These are phyloP conservation scores for Colletotrichum euphorbiae DNA, from an alignment of 2,329 filamentous ascomycete species.

Conservation along the genomic window DNA sequence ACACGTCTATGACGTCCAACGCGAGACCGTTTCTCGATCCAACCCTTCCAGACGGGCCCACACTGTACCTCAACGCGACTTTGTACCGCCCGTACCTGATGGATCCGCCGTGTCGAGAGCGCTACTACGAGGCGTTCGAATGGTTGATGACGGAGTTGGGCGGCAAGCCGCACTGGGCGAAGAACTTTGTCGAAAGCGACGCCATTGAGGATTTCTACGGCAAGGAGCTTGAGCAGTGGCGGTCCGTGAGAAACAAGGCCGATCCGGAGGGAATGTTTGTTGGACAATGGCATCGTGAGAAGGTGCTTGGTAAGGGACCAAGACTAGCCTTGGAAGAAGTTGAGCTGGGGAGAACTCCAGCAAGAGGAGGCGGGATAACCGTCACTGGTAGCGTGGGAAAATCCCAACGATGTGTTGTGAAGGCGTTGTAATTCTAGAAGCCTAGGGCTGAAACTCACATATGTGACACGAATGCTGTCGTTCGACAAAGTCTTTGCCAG, in stretches of 20 bases:
- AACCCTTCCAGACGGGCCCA: slow-evolving; percentile 74
- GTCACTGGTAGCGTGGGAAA: slow-evolving; percentile 3
- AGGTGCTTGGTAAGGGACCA: slow-evolving; percentile 61
- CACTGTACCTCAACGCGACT: slow-evolving; percentile 90
- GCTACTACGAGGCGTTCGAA: slow-evolving; percentile 92
- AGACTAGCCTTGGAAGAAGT: slow-evolving; percentile 53
- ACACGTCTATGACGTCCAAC: slow-evolving; percentile 64
- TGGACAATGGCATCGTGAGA: slow-evolving; percentile 87
- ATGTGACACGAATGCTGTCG: no score
- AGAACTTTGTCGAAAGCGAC: slow-evolving; percentile 79
- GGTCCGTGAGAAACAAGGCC: slow-evolving; percentile 73
- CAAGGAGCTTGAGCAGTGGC: slow-evolving; percentile 73
- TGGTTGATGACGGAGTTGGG: slow-evolving; percentile 89
- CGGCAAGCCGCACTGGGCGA: slow-evolving; percentile 90
- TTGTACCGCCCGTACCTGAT: slow-evolving; percentile 84
- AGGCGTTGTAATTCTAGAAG: background rate
- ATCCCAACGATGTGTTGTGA: background rate
- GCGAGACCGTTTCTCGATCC: slow-evolving; percentile 73
- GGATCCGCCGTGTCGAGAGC: slow-evolving; percentile 79
- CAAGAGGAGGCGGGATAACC: slow-evolving; percentile 22
- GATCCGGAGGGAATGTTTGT: slow-evolving; percentile 90
- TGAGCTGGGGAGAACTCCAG: slow-evolving; percentile 42
- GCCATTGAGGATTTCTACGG: slow-evolving; percentile 76
- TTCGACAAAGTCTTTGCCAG: no score
- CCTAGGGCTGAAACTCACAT: background rate